phyloP scores from a whole-genome alignment of 371 early-diverging fungal species.

The Batkoa obscura region DNA sequence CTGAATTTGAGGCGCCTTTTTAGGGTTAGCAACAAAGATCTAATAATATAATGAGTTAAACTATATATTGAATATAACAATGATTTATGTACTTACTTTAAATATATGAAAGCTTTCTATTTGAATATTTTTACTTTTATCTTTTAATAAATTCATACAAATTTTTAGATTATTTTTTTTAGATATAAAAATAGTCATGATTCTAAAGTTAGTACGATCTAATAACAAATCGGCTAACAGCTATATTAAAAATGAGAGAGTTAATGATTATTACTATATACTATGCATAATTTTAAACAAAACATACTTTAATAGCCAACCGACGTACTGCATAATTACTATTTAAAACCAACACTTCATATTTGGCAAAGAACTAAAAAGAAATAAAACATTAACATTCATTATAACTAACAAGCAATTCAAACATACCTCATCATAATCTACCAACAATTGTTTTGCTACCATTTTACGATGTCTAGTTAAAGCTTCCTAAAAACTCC shows the following conservation, averaged over 20 bases:
- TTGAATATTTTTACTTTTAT: not conserved
- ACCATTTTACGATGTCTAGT: not conserved
- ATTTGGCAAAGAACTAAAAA: not conserved
- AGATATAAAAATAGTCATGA: not conserved
- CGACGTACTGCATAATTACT: not conserved
- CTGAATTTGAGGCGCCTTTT: not conserved
- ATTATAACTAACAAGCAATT: not conserved
- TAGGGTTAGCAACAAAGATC: slow-evolving; percentile 6
- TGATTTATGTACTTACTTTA: slow-evolving; percentile 1
- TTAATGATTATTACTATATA: not conserved
- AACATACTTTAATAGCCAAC: not conserved
- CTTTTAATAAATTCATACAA: slow-evolving; percentile 1
- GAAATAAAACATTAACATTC: not conserved
- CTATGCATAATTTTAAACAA: too few relatives aligned
- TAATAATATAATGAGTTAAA: not conserved
- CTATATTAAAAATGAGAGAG: not conserved
- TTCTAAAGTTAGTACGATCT: not conserved
- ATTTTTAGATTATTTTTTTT: not conserved
- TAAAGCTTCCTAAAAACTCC: not conserved
- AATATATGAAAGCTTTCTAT: slow-evolving; percentile 5
- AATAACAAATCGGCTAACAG: slow-evolving; percentile 1
- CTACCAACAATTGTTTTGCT: not conserved
- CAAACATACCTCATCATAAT: not conserved
- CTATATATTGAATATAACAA: not conserved
- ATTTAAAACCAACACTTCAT: not conserved